Conservation (phyloP, 2,329 filamentous ascomycete species). For the Hymenoscyphus fraxineus region DNA sequence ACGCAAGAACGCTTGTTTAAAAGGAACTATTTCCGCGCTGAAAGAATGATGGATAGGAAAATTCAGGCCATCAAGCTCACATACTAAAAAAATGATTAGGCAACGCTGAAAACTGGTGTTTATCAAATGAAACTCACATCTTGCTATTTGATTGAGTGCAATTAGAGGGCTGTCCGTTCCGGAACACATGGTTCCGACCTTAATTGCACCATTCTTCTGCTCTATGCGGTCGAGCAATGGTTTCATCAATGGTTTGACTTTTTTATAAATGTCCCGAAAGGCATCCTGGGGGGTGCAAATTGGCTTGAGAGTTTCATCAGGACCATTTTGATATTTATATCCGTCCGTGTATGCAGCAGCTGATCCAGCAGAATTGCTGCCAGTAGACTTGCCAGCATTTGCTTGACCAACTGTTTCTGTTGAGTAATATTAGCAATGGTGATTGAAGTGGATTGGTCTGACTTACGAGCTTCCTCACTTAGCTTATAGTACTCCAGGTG, state of each 20-base stretch:
- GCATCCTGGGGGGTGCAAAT: not conserved
- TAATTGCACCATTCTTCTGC: conserved; percentile 33
- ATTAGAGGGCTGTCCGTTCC: conserved; percentile 73
- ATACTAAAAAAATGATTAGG: not conserved
- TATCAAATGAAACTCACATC: conserved; percentile 35
- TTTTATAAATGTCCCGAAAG: conserved; percentile 2
- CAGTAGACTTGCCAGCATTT: no score
- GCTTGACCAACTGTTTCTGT: not conserved
- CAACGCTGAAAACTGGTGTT: not conserved
- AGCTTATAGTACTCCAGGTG: no score
- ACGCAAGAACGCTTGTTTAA: conserved; percentile 62
- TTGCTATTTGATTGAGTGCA: conserved; percentile 54
- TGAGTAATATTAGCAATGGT: not conserved
- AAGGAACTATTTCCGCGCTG: conserved; percentile 60
- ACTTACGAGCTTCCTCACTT: no score
- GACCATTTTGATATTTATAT: conserved; percentile 10
- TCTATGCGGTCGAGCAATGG: not conserved
- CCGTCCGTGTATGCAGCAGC: not conserved
- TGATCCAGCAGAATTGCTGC: not conserved
- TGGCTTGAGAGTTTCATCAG: conserved; percentile 7
- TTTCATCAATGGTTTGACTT: not conserved
- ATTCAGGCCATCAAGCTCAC: not conserved
- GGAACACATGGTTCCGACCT: conserved; percentile 71
- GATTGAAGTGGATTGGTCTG: not conserved
- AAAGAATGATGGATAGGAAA: conserved; percentile 49